Evolutionary conservation across 1,284 basidiomycete genomes (phyloP).

Genomic region (Malassezia restricta): DNA sequence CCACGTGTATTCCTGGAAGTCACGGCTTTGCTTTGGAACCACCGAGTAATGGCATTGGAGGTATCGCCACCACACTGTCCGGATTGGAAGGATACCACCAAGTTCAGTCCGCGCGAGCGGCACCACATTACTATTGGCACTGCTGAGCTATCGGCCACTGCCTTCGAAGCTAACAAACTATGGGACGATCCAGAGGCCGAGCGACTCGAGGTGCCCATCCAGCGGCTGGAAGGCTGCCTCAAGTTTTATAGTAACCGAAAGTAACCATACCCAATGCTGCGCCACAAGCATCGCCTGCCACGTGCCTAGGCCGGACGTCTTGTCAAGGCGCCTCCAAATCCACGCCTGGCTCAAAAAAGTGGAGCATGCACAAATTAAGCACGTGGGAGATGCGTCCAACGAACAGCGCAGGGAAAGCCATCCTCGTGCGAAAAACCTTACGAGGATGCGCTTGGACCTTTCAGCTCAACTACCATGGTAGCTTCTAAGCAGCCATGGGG

Average conservation of each 20-base stretch:
- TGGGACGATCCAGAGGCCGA: background rate
- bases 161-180: constrained; percentile 58
- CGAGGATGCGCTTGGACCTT: background rate
- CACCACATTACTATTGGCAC: constrained; percentile 82
- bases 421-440: too few relatives aligned
- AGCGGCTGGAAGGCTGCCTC: background rate
- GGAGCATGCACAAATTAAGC: too few relatives aligned
- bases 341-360: too few relatives aligned
- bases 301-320: too few relatives aligned
- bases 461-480: background rate
- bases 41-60: constrained; percentile 59
- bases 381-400: too few relatives aligned
- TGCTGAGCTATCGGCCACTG: constrained; percentile 50
- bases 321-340: too few relatives aligned
- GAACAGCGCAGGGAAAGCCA: too few relatives aligned
- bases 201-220: background rate
- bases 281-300: too few relatives aligned
- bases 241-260: constrained; percentile 12
- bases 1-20: constrained; percentile 3
- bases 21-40: constrained; percentile 60
- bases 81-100: background rate
- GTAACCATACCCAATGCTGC: background rate
- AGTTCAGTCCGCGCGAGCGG: background rate
- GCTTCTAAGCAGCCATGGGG: background rate
- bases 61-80: background rate